A percentile compares a stretch with the other conserved stretches of the same genome.
These are phyloP conservation scores for Bolboschoenoplectus hybrid DNA, from an alignment of 202 grass and related monocot genomes.

Conservation along the genomic window DNA sequence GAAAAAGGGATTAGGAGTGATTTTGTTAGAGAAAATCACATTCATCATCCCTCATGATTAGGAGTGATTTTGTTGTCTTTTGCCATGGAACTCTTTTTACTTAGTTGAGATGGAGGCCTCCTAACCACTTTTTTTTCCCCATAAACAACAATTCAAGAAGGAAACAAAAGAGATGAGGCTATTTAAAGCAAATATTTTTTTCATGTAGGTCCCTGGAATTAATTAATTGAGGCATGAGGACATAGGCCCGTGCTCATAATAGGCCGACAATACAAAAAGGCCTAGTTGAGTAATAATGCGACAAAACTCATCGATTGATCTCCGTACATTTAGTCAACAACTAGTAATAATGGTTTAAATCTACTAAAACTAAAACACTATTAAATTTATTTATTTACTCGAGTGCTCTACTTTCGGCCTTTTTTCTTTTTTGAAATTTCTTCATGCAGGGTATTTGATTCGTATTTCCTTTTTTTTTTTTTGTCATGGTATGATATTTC, in stretches of 20 bases:
- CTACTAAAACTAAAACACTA: too few relatives aligned
- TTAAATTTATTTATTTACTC: not conserved
- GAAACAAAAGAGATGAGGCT: too few relatives aligned
- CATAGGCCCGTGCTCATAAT: too few relatives aligned
- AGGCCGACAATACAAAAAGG: too few relatives aligned
- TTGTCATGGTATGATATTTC: not conserved
- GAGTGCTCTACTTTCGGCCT: not conserved
- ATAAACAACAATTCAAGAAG: not conserved
- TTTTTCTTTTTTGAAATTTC: not conserved
- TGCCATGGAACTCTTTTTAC: not conserved
- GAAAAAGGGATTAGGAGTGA: too few relatives aligned
- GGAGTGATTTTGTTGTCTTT: not conserved
- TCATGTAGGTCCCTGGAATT: too few relatives aligned
- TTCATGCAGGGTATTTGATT: not conserved
- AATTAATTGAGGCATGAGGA: too few relatives aligned
- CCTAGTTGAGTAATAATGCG: too few relatives aligned
- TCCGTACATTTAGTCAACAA: too few relatives aligned
- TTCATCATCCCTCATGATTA: not conserved
- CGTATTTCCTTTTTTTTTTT: not conserved
- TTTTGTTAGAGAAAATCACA: not conserved
- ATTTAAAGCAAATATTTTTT: too few relatives aligned
- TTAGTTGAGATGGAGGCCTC: not conserved
- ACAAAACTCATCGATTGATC: too few relatives aligned
- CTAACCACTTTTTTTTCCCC: not conserved
- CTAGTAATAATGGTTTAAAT: too few relatives aligned